Evolutionary conservation across 192 early-diverging fungal species (phyloP).

Genomic region (Neocallimastix lanati): DNA sequence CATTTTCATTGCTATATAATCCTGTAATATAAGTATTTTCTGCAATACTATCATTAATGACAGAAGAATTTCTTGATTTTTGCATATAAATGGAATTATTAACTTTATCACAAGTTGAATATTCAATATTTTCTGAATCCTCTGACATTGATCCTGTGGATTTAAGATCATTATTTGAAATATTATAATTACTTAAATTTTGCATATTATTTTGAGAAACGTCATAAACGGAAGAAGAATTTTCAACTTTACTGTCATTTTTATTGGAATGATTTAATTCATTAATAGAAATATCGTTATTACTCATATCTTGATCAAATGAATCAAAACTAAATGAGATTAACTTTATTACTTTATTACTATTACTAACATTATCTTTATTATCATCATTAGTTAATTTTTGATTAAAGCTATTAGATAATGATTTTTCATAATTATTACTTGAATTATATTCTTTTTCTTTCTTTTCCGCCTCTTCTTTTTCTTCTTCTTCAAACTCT

Average conservation of each 20-base stretch:
- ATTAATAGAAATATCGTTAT: not conserved
- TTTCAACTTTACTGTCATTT: not conserved
- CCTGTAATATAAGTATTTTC: not conserved
- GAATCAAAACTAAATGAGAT: not conserved
- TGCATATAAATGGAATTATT: too few species aligned
- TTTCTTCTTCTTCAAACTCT: too few species aligned
- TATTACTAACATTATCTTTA: too few species aligned
- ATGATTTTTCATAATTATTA: too few species aligned
- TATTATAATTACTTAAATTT: not conserved
- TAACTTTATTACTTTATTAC: too few species aligned
- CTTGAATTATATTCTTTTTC: too few species aligned
- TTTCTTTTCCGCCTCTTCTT: too few species aligned
- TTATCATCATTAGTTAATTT: too few species aligned
- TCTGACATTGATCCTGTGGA: not conserved
- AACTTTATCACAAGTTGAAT: not conserved
- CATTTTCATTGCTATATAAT: not conserved
- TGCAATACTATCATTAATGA: too few species aligned
- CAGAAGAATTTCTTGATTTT: too few species aligned
- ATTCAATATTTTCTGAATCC: not conserved
- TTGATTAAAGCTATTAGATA: too few species aligned
- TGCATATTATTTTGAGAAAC: not conserved
- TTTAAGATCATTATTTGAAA: not conserved
- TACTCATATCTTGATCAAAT: not conserved
- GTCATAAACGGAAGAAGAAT: not conserved
- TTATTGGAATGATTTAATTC: not conserved